phyloP scores from a whole-genome alignment of 192 early-diverging fungal genomes.

The Kickxella alabastrina region DNA sequence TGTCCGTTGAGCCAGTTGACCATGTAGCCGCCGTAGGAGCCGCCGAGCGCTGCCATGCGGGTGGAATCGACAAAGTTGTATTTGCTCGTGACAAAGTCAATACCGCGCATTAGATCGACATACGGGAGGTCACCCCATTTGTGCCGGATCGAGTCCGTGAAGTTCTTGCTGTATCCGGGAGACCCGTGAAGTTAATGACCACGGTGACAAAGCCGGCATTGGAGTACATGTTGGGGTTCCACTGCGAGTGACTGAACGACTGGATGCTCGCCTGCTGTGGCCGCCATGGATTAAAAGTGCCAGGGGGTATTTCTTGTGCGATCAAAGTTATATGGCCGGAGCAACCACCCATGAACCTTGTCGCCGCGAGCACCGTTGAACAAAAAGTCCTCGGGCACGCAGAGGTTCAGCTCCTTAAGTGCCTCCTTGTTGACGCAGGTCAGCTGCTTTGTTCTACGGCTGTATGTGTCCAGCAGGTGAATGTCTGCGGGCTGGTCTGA shows the following conservation, averaged over 20 bases:
- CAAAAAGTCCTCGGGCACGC: constrained; percentile 58
- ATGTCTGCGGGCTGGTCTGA: constrained; percentile 35
- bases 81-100: constrained; percentile 58
- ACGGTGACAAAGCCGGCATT: constrained; percentile 65
- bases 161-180: constrained; percentile 69
- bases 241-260: constrained; percentile 52
- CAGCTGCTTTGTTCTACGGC: constrained; percentile 41
- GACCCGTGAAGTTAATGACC: constrained; percentile 72
- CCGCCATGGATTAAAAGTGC: constrained; percentile 78
- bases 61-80: constrained; percentile 52
- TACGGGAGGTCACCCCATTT: constrained; percentile 77
- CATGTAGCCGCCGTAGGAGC: constrained; percentile 72
- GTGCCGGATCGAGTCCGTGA: constrained; percentile 61
- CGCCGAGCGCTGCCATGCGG: constrained; percentile 60
- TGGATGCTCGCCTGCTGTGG: constrained; percentile 54
- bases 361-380: constrained; percentile 58
- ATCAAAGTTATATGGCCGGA: constrained; percentile 41
- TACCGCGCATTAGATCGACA: constrained; percentile 64
- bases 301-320: constrained; percentile 58
- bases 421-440: constrained; percentile 45
- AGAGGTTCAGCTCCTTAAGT: constrained; percentile 40
- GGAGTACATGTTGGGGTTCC: constrained; percentile 72
- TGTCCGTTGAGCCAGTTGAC: constrained; percentile 78
- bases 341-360: constrained; percentile 24
- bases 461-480: constrained; percentile 25